Conservation (phyloP, 179 eudicot genomes). For the Actinidia polygama region DNA sequence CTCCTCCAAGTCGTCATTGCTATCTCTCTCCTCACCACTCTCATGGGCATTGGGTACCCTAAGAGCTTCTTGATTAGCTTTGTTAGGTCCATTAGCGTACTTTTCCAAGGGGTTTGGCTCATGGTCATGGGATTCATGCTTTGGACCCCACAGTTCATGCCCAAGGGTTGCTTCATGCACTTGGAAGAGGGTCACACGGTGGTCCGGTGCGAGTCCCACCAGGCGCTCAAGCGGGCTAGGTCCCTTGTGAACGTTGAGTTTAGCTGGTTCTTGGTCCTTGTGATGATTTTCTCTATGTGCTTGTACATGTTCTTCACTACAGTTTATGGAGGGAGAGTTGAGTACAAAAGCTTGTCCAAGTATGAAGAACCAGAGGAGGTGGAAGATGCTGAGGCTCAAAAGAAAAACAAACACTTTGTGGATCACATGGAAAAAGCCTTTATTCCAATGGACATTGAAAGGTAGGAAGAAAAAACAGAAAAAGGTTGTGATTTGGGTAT, state of each 20-base stretch:
- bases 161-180: constrained; percentile 72
- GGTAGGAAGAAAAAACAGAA: constrained; percentile 31
- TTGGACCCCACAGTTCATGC: constrained; percentile 66
- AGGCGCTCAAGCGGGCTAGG: constrained; percentile 65
- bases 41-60: constrained; percentile 51
- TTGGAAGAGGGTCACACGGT: constrained; percentile 70
- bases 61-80: constrained; percentile 52
- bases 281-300: constrained; percentile 39
- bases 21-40: constrained; percentile 46
- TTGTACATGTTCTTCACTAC: constrained; percentile 41
- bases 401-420: constrained; percentile 28
- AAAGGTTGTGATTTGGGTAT: background rate
- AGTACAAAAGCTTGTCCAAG: background rate
- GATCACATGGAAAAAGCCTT: constrained; percentile 26
- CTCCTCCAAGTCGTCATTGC: constrained; percentile 64
- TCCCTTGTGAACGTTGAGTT: constrained; percentile 66
- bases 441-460: constrained; percentile 48
- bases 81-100: constrained; percentile 65
- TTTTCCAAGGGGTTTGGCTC: constrained; percentile 78
- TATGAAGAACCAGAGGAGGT: background rate
- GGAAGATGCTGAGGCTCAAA: constrained; percentile 48
- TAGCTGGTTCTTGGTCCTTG: constrained; percentile 61
- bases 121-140: constrained; percentile 76
- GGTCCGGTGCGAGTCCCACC: constrained; percentile 55
- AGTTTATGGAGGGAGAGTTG: background rate